These are phyloP conservation scores for Withania somnifera DNA, from an alignment of 305 asterid species.

Conservation along the genomic window DNA sequence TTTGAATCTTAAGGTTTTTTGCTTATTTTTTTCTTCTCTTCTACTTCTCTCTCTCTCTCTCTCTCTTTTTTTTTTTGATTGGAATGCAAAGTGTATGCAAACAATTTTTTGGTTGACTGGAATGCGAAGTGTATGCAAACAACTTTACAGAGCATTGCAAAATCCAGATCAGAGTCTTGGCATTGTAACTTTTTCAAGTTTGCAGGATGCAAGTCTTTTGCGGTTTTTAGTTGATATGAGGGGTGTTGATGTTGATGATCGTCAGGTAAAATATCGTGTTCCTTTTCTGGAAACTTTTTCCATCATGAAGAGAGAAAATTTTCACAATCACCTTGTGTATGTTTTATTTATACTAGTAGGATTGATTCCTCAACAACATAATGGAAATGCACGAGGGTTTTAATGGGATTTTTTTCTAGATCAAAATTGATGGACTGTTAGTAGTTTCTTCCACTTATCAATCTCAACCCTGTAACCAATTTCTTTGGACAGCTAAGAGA, in stretches of 20 bases:
- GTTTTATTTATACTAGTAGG: neutral
- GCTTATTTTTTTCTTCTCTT: neutral
- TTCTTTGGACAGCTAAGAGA: slow-evolving; percentile 67
- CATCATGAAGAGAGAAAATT: neutral
- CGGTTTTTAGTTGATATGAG: slow-evolving; percentile 97
- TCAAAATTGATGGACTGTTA: neutral
- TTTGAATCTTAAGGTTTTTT: slow-evolving; percentile 57
- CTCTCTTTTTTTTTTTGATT: neutral
- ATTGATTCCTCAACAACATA: neutral
- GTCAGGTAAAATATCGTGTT: slow-evolving; percentile 51
- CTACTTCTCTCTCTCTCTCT: no score
- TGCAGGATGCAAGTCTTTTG: slow-evolving; percentile 97
- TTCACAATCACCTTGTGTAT: neutral
- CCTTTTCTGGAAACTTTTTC: slow-evolving; percentile 3
- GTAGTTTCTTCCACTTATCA: neutral
- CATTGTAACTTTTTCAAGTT: slow-evolving; percentile 39
- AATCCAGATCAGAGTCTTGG: slow-evolving; percentile 20
- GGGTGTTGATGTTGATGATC: slow-evolving; percentile 93
- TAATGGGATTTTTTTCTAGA: neutral
- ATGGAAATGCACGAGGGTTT: neutral
- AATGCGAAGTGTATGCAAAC: neutral
- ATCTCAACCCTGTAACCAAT: neutral
- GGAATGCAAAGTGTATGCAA: neutral
- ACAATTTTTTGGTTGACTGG: neutral
- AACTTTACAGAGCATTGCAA: neutral